Conservation (phyloP, 352 stramenopile genomes). For the Globisporangium cederbergense region DNA sequence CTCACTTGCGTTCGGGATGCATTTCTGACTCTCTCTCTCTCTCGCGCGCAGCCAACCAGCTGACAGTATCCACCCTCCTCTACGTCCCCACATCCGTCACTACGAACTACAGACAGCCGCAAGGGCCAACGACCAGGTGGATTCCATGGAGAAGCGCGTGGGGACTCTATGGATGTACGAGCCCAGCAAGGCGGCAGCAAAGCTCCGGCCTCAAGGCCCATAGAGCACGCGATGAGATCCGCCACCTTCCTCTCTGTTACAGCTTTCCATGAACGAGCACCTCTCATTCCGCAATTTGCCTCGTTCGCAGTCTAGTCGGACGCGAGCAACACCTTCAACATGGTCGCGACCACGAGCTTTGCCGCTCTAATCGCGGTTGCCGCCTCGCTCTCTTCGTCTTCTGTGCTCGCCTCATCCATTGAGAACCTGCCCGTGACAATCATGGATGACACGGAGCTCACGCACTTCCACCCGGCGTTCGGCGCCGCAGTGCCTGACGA, state of each 20-base stretch:
- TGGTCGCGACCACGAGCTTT: slow-evolving; percentile 1
- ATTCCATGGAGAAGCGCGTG: too few relatives aligned
- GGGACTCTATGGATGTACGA: too few relatives aligned
- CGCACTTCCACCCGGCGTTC: slow-evolving; percentile 5
- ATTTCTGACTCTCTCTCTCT: too few relatives aligned
- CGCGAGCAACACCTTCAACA: not conserved
- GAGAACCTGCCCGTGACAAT: slow-evolving; percentile 4
- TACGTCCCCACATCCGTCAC: too few relatives aligned
- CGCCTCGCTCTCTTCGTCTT: not conserved
- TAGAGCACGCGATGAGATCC: too few relatives aligned
- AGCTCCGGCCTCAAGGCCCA: too few relatives aligned
- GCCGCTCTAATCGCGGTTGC: not conserved
- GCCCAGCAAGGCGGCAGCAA: too few relatives aligned
- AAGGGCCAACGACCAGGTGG: too few relatives aligned
- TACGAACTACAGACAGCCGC: too few relatives aligned
- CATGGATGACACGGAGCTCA: slow-evolving; percentile 10
- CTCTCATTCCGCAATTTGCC: not conserved
- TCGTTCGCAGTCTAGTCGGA: not conserved
- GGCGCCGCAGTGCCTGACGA: not conserved
- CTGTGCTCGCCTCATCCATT: not conserved
- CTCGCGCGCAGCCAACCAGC: too few relatives aligned
- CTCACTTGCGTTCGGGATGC: too few relatives aligned
- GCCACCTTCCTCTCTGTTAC: not conserved
- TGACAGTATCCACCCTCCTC: too few relatives aligned
- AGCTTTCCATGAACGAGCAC: not conserved